Evolutionary conservation across 2,329 filamentous ascomycete species (phyloP).

Genomic region (Fusarium graminum): DNA sequence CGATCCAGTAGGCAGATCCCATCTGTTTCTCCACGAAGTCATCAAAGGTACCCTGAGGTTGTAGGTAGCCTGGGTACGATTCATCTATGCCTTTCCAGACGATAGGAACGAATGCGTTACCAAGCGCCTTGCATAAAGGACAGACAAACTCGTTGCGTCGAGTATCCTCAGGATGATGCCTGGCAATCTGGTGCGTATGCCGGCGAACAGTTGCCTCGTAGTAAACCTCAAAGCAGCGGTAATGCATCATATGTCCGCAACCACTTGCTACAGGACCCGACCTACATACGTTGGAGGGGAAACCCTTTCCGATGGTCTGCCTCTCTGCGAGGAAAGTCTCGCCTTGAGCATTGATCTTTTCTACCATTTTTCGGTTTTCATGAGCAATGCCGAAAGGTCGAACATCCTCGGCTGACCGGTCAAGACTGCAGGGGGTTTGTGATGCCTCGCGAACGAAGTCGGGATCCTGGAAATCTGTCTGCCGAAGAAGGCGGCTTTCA

Average conservation of each 20-base stretch:
- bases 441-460: conserved; percentile 88
- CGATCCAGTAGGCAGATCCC: conserved; percentile 57
- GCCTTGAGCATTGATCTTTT: conserved; percentile 80
- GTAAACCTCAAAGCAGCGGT: conserved; percentile 93
- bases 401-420: conserved; percentile 83
- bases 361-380: conserved; percentile 82
- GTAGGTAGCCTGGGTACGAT: conserved; percentile 79
- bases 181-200: conserved; percentile 91
- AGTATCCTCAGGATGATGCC: conserved; percentile 89
- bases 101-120: conserved; percentile 94
- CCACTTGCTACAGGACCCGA: conserved; percentile 87
- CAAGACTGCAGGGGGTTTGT: conserved; percentile 82
- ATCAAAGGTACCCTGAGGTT: conserved; percentile 71
- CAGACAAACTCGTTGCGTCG: conserved; percentile 91
- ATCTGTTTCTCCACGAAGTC: conserved; percentile 76
- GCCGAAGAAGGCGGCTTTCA: conserved; percentile 86
- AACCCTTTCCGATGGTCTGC: conserved; percentile 90
- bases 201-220: conserved; percentile 85
- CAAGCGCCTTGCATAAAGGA: conserved; percentile 94
- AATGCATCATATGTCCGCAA: conserved; percentile 99
- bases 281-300: conserved; percentile 74
- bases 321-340: conserved; percentile 78
- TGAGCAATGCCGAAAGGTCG: conserved; percentile 92
- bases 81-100: conserved; percentile 95
- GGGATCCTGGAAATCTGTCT: conserved; percentile 84